Evolutionary conservation across 1,139 yeast genomes (phyloP).

Genomic region (Candida dubliniensis): DNA sequence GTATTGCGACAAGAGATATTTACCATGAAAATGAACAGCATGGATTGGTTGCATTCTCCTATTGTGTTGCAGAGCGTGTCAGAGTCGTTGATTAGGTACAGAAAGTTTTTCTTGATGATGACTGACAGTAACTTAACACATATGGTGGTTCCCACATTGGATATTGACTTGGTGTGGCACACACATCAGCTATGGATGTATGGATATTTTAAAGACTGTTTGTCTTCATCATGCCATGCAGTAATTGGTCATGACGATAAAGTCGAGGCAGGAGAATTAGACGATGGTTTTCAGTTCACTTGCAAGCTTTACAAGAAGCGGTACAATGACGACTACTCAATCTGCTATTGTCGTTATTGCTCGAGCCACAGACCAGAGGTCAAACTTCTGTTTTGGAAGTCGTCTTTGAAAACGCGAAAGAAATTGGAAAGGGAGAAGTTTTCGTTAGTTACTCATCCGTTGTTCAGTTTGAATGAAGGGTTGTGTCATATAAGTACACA

Average conservation of each 20-base stretch:
- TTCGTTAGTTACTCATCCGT: not conserved
- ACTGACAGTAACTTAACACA: conserved; percentile 4
- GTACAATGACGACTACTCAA: conserved; percentile 14
- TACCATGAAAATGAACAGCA: conserved; percentile 27
- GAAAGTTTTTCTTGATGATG: conserved; percentile 25
- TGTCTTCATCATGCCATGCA: conserved; percentile 7
- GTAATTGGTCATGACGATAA: conserved; percentile 19
- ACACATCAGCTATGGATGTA: conserved; percentile 34
- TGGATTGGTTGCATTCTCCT: conserved; percentile 31
- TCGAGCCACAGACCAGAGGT: not conserved
- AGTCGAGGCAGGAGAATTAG: conserved; percentile 13
- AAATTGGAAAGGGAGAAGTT: not conserved
- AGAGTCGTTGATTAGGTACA: conserved; percentile 25
- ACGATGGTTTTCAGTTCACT: conserved; percentile 15
- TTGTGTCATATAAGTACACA: not conserved
- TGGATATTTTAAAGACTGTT: conserved; percentile 25
- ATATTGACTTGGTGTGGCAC: conserved; percentile 42
- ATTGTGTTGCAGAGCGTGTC: conserved; percentile 19
- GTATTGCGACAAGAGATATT: conserved; percentile 35
- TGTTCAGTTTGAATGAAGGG: not conserved
- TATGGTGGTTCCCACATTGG: conserved; percentile 37
- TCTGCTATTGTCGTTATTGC: conserved; percentile 20
- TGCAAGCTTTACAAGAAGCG: conserved; percentile 12
- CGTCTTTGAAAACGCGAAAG: not conserved
- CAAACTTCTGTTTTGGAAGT: not conserved